Evolutionary conservation across 2,329 filamentous ascomycete genomes (phyloP).

Genomic region (Colletotrichum musicola): DNA sequence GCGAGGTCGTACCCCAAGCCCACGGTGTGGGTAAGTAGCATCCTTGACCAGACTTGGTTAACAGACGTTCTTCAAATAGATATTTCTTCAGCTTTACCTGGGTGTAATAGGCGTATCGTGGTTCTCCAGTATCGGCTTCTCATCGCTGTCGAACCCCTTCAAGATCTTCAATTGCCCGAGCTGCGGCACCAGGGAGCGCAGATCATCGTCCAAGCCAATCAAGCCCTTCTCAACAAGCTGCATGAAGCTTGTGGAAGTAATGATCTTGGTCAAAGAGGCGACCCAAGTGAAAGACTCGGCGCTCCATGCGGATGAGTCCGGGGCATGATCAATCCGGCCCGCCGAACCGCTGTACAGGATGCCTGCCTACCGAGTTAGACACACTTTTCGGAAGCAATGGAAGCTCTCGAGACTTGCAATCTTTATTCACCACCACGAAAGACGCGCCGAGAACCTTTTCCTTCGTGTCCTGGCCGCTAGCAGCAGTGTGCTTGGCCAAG

Average conservation of each 20-base stretch:
- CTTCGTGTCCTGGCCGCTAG: conserved; percentile 44
- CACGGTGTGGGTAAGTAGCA: conserved; percentile 63
- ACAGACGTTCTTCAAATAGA: no score
- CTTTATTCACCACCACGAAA: conserved; percentile 49
- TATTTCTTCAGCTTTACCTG: conserved; percentile 43
- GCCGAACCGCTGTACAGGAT: conserved; percentile 52
- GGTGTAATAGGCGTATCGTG: conserved; percentile 55
- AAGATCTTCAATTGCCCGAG: conserved; percentile 52
- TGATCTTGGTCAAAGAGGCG: conserved; percentile 60
- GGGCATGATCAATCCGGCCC: conserved; percentile 50
- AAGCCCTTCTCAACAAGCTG: conserved; percentile 54
- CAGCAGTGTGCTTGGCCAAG: conserved; percentile 46
- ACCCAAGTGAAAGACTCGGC: conserved; percentile 51
- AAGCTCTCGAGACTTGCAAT: conserved; percentile 43
- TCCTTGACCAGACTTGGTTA: conserved; percentile 39
- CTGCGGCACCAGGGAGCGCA: conserved; percentile 50
- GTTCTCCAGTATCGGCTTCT: conserved; percentile 52
- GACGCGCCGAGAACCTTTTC: conserved; percentile 53
- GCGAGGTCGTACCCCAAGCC: conserved; percentile 60
- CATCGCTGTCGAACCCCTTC: conserved; percentile 51
- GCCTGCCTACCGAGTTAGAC: conserved; percentile 41
- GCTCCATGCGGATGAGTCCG: conserved; percentile 47
- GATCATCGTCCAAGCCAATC: conserved; percentile 53
- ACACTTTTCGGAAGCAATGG: not conserved
- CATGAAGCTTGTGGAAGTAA: conserved; percentile 53